Base-by-base conservation (phyloP, 1,284 basidiomycete species). In the Puccinia triticina region DNA sequence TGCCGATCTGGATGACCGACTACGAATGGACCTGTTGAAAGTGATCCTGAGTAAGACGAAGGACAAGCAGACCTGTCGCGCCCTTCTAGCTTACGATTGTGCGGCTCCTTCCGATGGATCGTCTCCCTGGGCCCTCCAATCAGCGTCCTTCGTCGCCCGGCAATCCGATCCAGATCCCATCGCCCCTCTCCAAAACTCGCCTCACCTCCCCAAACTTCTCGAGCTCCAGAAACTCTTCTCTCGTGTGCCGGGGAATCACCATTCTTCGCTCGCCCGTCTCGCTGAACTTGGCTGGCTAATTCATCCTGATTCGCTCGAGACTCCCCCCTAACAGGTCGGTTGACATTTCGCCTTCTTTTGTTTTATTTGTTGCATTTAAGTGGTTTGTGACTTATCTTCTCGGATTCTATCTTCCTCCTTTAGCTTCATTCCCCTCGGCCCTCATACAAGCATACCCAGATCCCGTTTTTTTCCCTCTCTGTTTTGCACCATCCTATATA, bases 1-100 rank as follows among this genome's bases (percentile, higher is more conserved):
- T 48, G 26, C 26, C 21, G 43, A 77, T 29, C 37, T 40, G 26
- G 74, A 77, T 10, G 37, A 46, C 18, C 53, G 40, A n/a, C 16
- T 77, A 1, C 74, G 74, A 29, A 46, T 77, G 16, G 74, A 64
- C 23, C 32, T 77, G 26, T 29, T 77, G 59, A 64, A 77, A 64
- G 34, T 61, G 23, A 64, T 77, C n/a, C 40, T 77, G n/a, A 29
- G 29, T 32, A 74, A 57, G 50, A 29, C 72, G 37, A 18, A 57
- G 32, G 29, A 48, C 10, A 50, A 55, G 14, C 37, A 29, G 2
- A 71, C 29, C 29, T 71, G 69, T 21, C 26, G 48, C 16, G 43
- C 48, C 16, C 11, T 71, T 21, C n/a, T 71, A 40, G 10, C 8
- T 29, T 71, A 71, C 69, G 5, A n/a, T 71, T 12, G 1, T 46